These are phyloP conservation scores for Reutealis trisperma DNA, from an alignment of 345 rosid species.

Conservation along the genomic window DNA sequence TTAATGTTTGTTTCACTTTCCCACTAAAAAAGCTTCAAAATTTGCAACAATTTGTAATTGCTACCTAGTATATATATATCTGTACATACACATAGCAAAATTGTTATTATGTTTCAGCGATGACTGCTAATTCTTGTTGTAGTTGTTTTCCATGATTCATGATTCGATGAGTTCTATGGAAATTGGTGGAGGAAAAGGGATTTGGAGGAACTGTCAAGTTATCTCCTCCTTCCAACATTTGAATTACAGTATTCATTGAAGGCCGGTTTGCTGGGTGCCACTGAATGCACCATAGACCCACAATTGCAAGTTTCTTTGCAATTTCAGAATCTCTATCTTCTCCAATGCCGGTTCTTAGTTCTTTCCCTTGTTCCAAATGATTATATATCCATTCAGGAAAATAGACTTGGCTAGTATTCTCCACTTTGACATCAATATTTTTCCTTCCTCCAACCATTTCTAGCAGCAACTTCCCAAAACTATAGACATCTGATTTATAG, in stretches of 20 bases:
- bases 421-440: not conserved
- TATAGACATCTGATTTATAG: constrained; percentile 28
- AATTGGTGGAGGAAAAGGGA: not conserved
- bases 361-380: constrained; percentile 1
- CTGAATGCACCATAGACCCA: constrained; percentile 13
- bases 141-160: not conserved
- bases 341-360: not conserved
- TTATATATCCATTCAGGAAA: constrained; percentile 14
- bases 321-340: constrained; percentile 3
- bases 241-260: constrained; percentile 9
- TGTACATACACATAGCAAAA: too few relatives aligned
- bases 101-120: not conserved
- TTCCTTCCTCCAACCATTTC: constrained; percentile 29
- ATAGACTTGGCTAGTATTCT: constrained; percentile 6
- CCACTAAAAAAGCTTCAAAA: too few relatives aligned
- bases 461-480: constrained; percentile 5
- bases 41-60: too few relatives aligned
- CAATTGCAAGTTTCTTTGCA: constrained; percentile 10
- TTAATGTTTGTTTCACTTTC: too few relatives aligned
- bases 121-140: not conserved
- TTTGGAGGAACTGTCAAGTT: constrained; percentile 8
- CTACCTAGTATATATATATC: too few relatives aligned
- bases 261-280: constrained; percentile 4
- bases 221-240: constrained; percentile 10
- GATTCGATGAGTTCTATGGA: not conserved